phyloP scores from a whole-genome alignment of 2,329 filamentous ascomycete genomes.

The Nemania diffusa region DNA sequence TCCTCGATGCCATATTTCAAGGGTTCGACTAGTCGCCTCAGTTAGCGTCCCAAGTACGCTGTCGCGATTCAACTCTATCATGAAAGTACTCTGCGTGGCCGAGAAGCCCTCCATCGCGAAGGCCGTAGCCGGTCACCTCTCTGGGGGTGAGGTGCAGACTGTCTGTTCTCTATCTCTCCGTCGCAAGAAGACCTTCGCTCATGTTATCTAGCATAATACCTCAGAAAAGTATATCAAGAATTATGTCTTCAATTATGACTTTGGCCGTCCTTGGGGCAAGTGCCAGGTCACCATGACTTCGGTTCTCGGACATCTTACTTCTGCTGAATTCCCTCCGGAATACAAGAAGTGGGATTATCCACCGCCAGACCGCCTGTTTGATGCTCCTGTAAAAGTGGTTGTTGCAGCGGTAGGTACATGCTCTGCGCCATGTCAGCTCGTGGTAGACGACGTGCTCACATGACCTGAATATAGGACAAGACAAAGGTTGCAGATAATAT shows the following conservation, averaged over 20 bases:
- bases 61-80: constrained; percentile 48
- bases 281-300: constrained; percentile 94
- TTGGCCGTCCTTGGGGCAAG: constrained; percentile 80
- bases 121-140: constrained; percentile 89
- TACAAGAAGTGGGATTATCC: constrained; percentile 86
- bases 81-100: constrained; percentile 76
- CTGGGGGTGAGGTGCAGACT: constrained; percentile 76
- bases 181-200: constrained; percentile 30
- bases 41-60: constrained; percentile 17
- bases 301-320: constrained; percentile 87
- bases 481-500: constrained; percentile 87
- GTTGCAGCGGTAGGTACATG: constrained; percentile 69
- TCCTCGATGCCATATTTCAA: constrained; percentile 31
- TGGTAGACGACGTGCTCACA: constrained; percentile 18
- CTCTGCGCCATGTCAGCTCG: neutral
- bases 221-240: constrained; percentile 88
- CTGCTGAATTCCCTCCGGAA: constrained; percentile 77
- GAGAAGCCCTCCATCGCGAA: constrained; percentile 96
- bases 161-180: constrained; percentile 61
- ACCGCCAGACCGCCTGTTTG: constrained; percentile 81
- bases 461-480: constrained; percentile 68
- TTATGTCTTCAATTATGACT: constrained; percentile 90
- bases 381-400: constrained; percentile 76
- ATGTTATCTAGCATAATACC: constrained; percentile 69
- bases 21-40: constrained; percentile 33